phyloP scores from a whole-genome alignment of 768 basidiomycete species.

The Lentinula guzmanii region DNA sequence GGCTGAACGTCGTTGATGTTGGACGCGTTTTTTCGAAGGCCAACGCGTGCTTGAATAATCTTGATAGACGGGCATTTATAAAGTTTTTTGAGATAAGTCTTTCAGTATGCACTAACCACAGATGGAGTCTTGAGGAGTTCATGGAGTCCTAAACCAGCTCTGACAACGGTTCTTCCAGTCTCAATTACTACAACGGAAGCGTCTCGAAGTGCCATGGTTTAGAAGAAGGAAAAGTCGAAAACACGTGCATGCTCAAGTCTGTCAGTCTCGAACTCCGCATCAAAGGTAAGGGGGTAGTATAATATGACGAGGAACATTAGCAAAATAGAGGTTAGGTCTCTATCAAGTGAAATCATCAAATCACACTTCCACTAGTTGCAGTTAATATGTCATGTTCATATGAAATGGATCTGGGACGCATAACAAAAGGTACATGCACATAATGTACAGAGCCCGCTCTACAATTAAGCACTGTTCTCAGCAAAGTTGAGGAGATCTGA shows the following conservation, averaged over 20 bases:
- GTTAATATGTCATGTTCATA: no score
- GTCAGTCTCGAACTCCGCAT: neutral
- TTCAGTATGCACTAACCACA: constrained; percentile 46
- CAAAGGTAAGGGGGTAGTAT: no score
- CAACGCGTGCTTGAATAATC: constrained; percentile 80
- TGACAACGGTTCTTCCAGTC: constrained; percentile 60
- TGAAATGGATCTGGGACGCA: no score
- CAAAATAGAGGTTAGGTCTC: no score
- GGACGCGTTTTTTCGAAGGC: constrained; percentile 48
- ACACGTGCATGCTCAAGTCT: neutral
- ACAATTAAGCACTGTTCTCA: constrained; percentile 47
- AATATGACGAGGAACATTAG: no score
- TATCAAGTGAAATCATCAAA: no score
- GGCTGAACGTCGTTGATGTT: constrained; percentile 17
- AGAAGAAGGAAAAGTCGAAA: neutral
- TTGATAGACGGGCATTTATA: constrained; percentile 20
- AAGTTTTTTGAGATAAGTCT: neutral
- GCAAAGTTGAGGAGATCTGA: constrained; percentile 89
- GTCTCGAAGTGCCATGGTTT: constrained; percentile 64
- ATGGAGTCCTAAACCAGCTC: constrained; percentile 73
- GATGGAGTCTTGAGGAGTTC: constrained; percentile 76
- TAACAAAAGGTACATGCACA: neutral
- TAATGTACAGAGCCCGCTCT: neutral
- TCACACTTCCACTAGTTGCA: no score
- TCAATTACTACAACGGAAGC: constrained; percentile 79